Base-by-base conservation (phyloP, 2,329 filamentous ascomycete species). In the Trichoderma sp. region DNA sequence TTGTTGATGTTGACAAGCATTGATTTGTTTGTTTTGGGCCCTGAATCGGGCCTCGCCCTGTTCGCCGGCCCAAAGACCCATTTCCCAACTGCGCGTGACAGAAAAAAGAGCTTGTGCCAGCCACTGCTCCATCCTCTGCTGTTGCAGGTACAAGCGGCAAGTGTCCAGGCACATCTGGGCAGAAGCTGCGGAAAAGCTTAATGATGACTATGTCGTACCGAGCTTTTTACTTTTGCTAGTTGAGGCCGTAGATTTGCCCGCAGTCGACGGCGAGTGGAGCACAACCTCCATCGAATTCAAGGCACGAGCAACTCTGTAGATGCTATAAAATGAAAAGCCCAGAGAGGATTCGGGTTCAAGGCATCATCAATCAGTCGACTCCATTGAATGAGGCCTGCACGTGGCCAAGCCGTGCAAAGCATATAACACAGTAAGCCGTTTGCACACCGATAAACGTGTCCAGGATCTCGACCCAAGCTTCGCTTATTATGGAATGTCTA, bases 401-500 rank as follows among this genome's bases (percentile, higher is more conserved):
- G 50, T 54, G 50, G 27, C 50, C 27, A 54, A 29, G 9, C 39
- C 50, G 50, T 32, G 15, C 25, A 32, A 32, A 27, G 32, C 17
- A 35, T 35, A n/a, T n/a, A n/a, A n/a, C n/a, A n/a, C n/a, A n/a
- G n/a, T n/a, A 5, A 35, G 19, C 19, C 29, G 15, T 35, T 61
- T 35, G 59, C 34, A 42, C 60, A 64, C 35, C 60, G 60, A 64
- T 54, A 53, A 27, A 42, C 48, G n/a, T 42, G 48, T 29, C 60
- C 60, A 22, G 34, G 35, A 64, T 64, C 34, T 27, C n/a, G 6
- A 42, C 19, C 19, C 48, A 32, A 6, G 48, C 50, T 22, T 64
- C 50, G 60, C 60, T 64, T 64, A 64, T 54, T 22, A 53, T 64
- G 48, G 60, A 64, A 64, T 34, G 50, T 54, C 50, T 37, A 54